Percentiles rank a stretch among this genome's conserved stretches.
Conservation (phyloP, 2,329 filamentous ascomycete genomes). For the Hysterium pulicare region DNA sequence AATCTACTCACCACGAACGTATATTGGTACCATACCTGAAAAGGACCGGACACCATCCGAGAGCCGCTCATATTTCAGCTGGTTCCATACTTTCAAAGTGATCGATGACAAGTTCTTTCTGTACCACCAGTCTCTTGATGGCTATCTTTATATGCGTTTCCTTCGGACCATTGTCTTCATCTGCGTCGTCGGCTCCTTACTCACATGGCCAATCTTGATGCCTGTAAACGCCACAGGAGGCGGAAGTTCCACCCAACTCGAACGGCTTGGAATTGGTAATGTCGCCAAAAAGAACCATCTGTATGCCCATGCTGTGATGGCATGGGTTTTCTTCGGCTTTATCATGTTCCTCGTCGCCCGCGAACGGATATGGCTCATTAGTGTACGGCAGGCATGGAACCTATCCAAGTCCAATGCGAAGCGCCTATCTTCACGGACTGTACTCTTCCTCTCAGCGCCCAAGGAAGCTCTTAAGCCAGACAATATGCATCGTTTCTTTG, state of each 20-base stretch:
- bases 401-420: conserved; percentile 79
- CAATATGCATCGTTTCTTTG: conserved; percentile 78
- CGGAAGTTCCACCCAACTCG: conserved; percentile 61
- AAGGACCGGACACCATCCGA: conserved; percentile 41
- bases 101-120: conserved; percentile 74
- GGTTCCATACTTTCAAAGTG: conserved; percentile 49
- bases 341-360: conserved; percentile 84
- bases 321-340: conserved; percentile 81
- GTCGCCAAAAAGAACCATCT: conserved; percentile 60
- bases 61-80: conserved; percentile 33
- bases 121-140: conserved; percentile 88
- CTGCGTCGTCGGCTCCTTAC: conserved; percentile 75
- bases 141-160: conserved; percentile 86
- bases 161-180: conserved; percentile 74
- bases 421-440: conserved; percentile 83
- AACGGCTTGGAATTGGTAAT: conserved; percentile 77
- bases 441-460: conserved; percentile 85
- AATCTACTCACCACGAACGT: conserved; percentile 45
- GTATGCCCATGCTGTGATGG: conserved; percentile 77
- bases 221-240: conserved; percentile 85
- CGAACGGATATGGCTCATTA: conserved; percentile 88
- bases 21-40: conserved; percentile 41
- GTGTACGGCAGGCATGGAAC: conserved; percentile 87
- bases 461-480: conserved; percentile 70
- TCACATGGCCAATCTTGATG: conserved; percentile 87